A percentile compares a stretch with the other conserved stretches of the same genome.
phyloP scores from a whole-genome alignment of 495 filamentous ascomycete species.

The Neurospora sp. region DNA sequence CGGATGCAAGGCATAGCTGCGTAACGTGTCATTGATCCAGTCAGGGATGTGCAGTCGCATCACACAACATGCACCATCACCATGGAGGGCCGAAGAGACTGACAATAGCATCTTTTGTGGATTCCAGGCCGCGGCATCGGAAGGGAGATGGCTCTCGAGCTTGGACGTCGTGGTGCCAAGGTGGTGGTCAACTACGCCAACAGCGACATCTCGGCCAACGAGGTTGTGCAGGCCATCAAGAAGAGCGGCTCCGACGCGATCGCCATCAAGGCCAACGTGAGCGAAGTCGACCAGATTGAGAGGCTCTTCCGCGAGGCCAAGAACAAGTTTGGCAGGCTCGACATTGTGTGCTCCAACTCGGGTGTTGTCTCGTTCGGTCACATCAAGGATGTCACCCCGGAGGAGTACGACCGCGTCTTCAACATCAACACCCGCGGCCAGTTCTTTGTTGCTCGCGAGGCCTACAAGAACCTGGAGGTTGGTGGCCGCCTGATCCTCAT shows the following conservation, averaged over 20 bases:
- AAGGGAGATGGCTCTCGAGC: constrained; percentile 63
- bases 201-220: constrained; percentile 48
- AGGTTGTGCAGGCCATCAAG: constrained; percentile 52
- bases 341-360: constrained; percentile 65
- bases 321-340: constrained; percentile 49
- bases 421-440: constrained; percentile 69
- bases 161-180: constrained; percentile 62
- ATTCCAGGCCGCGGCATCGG: constrained; percentile 60
- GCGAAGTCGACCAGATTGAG: constrained; percentile 52
- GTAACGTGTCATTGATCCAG: not conserved
- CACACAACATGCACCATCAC: not conserved
- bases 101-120: not conserved
- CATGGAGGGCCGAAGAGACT: not conserved
- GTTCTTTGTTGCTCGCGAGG: constrained; percentile 71
- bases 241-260: constrained; percentile 45
- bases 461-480: constrained; percentile 49
- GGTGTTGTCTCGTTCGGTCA: constrained; percentile 55
- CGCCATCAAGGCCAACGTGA: constrained; percentile 68
- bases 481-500: constrained; percentile 55
- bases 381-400: constrained; percentile 61
- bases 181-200: constrained; percentile 72
- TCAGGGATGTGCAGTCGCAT: not conserved
- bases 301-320: constrained; percentile 44
- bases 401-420: constrained; percentile 70
- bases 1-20: not conserved